Percentiles rank a stretch among this genome's conserved stretches.
Conservation (phyloP, 495 filamentous ascomycete species). For the Beverwykella pulmonaria region DNA sequence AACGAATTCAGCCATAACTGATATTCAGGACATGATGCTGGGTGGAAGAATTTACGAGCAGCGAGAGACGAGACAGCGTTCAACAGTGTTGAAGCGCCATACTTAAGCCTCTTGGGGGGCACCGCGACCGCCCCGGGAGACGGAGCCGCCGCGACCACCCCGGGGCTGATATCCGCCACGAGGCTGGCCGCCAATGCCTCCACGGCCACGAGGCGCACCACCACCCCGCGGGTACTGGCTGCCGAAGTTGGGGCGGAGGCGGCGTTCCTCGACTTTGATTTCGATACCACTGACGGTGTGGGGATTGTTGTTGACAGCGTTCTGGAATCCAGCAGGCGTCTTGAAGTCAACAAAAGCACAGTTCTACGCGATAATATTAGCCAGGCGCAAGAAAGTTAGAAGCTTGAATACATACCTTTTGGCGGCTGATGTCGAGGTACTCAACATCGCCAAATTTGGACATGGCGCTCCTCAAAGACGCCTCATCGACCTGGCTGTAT, state of each 20-base stretch:
- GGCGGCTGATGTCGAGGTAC: conserved; percentile 86
- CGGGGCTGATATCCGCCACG: conserved; percentile 64
- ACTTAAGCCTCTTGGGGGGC: conserved; percentile 46
- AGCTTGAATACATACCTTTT: conserved; percentile 69
- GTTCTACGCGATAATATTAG: conserved; percentile 60
- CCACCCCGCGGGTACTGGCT: conserved; percentile 46
- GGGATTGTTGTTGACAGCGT: conserved; percentile 82
- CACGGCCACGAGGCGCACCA: conserved; percentile 56
- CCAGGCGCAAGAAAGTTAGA: background rate
- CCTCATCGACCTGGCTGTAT: conserved; percentile 74
- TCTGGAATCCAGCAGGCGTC: conserved; percentile 72
- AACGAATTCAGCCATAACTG: conserved; percentile 7
- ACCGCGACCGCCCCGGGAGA: conserved; percentile 56
- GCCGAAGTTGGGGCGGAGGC: conserved; percentile 65
- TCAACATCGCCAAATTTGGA: conserved; percentile 74
- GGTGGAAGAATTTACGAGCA: background rate
- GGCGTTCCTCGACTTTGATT: conserved; percentile 86
- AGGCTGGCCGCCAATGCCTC: conserved; percentile 34
- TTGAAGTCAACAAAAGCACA: conserved; percentile 95
- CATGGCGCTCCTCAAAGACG: conserved; percentile 66
- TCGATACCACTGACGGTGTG: conserved; percentile 79
- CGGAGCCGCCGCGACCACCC: conserved; percentile 36
- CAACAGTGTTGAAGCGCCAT: background rate
- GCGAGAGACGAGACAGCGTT: background rate
- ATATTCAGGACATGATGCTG: conserved; percentile 4